phyloP scores from a whole-genome alignment of 2,329 filamentous ascomycete genomes.

The Penicillium paneum region DNA sequence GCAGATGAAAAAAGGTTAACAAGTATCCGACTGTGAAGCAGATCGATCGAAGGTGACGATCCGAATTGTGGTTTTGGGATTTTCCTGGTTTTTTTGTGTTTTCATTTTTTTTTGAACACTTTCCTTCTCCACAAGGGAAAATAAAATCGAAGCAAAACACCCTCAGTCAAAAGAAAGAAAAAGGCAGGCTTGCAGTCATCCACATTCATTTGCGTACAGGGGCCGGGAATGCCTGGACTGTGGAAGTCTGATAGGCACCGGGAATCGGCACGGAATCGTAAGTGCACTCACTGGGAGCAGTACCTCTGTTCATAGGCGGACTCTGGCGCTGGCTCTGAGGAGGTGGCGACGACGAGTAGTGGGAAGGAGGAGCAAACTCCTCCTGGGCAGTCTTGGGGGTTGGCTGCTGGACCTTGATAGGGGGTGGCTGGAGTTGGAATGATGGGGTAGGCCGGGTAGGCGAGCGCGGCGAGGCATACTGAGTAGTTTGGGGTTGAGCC shows the following conservation, averaged over 20 bases:
- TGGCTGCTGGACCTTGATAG: slow-evolving; percentile 70
- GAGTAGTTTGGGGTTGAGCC: slow-evolving; percentile 44
- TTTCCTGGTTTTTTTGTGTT: slow-evolving; percentile 10
- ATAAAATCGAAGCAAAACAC: not conserved
- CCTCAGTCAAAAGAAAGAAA: not conserved
- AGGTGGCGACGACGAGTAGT: slow-evolving; percentile 24
- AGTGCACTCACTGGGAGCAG: slow-evolving; percentile 74
- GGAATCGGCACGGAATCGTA: slow-evolving; percentile 89
- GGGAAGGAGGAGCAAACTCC: slow-evolving; percentile 52
- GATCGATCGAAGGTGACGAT: not conserved
- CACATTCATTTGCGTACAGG: slow-evolving; percentile 20
- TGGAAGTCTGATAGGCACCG: slow-evolving; percentile 65
- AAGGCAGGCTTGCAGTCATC: not conserved
- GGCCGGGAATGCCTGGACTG: slow-evolving; percentile 43
- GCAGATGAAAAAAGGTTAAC: slow-evolving; percentile 11
- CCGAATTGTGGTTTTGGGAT: not conserved
- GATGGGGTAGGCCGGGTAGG: slow-evolving; percentile 56
- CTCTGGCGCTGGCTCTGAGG: slow-evolving; percentile 29
- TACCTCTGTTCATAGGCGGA: slow-evolving; percentile 60
- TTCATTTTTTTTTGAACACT: not conserved
- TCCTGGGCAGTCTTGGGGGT: slow-evolving; percentile 67
- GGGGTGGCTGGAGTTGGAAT: slow-evolving; percentile 87
- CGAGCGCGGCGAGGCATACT: slow-evolving; percentile 62
- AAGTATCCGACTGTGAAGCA: slow-evolving; percentile 12
- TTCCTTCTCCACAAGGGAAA: not conserved